Percentiles rank a stretch among this genome's conserved stretches.
Conservation (phyloP, 371 early-diverging fungal species). For the Haplosporangium sp. region DNA sequence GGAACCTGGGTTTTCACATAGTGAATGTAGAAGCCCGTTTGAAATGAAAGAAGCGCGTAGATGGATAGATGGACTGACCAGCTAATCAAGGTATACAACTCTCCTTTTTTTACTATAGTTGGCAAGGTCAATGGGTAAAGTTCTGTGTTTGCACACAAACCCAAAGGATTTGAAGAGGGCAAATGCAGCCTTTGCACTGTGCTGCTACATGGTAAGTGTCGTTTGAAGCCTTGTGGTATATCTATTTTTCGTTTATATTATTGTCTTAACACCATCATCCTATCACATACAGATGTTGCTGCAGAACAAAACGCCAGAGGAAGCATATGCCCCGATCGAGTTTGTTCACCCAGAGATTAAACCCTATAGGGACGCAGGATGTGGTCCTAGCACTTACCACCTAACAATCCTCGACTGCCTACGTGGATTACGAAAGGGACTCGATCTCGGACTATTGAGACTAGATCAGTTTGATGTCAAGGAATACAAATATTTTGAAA, state of each 20-base stretch:
- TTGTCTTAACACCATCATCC: too few species aligned
- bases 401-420: constrained; percentile 72
- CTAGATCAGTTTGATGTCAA: constrained; percentile 64
- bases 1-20: constrained; percentile 14
- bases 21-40: background rate
- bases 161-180: constrained; percentile 63
- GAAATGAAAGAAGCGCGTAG: background rate
- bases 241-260: background rate
- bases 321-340: constrained; percentile 61
- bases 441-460: constrained; percentile 63
- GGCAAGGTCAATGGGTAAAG: constrained; percentile 56
- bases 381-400: constrained; percentile 69
- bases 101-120: constrained; percentile 39
- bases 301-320: constrained; percentile 65
- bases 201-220: constrained; percentile 66
- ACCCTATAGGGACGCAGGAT: constrained; percentile 74
- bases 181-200: constrained; percentile 69
- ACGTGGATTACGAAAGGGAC: constrained; percentile 63
- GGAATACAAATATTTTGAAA: constrained; percentile 73
- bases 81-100: background rate
- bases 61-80: background rate
- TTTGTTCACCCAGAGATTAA: constrained; percentile 56
- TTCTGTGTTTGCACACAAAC: constrained; percentile 61
- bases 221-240: background rate
- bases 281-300: constrained; percentile 57